Evolutionary conservation across 2,329 filamentous ascomycete species (phyloP).

Genomic region (Aspergillus latus): DNA sequence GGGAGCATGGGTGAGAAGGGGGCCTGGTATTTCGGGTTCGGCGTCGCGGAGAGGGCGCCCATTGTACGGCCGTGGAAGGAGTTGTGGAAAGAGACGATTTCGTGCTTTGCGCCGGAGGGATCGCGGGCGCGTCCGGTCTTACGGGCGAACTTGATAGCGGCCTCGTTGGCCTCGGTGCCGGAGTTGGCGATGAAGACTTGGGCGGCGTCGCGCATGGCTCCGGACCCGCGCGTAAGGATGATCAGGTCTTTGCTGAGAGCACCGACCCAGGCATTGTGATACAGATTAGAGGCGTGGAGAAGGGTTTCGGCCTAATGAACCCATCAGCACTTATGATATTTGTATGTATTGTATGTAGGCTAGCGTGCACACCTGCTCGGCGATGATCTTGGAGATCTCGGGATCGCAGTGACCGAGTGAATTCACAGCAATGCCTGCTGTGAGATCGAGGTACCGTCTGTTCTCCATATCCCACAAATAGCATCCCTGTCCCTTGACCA

Average conservation of each 20-base stretch:
- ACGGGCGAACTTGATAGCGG: conserved; percentile 92
- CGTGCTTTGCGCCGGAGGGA: conserved; percentile 70
- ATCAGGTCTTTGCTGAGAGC: conserved; percentile 82
- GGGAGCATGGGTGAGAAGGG: conserved; percentile 95
- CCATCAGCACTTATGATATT: not conserved
- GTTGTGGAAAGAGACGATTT: conserved; percentile 85
- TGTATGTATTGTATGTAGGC: not conserved
- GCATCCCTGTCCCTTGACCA: conserved; percentile 81
- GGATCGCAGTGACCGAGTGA: conserved; percentile 86
- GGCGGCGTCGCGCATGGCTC: conserved; percentile 76
- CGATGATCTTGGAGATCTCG: conserved; percentile 71
- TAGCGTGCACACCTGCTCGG: conserved; percentile 64
- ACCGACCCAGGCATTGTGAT: conserved; percentile 95
- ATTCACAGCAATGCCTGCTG: conserved; percentile 96
- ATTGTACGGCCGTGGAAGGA: conserved; percentile 97
- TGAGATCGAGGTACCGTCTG: conserved; percentile 88
- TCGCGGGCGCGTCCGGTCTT: conserved; percentile 80
- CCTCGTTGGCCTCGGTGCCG: conserved; percentile 95
- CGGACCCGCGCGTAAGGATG: conserved; percentile 73
- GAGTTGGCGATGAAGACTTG: conserved; percentile 95
- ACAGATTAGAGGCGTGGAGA: conserved; percentile 91
- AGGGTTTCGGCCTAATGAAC: conserved; percentile 64
- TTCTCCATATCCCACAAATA: conserved; percentile 91
- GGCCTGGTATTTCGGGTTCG: conserved; percentile 95
- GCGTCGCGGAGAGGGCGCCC: conserved; percentile 91